Evolutionary conservation across 1,284 basidiomycete species (phyloP).

Genomic region (Ustilago esculenta): DNA sequence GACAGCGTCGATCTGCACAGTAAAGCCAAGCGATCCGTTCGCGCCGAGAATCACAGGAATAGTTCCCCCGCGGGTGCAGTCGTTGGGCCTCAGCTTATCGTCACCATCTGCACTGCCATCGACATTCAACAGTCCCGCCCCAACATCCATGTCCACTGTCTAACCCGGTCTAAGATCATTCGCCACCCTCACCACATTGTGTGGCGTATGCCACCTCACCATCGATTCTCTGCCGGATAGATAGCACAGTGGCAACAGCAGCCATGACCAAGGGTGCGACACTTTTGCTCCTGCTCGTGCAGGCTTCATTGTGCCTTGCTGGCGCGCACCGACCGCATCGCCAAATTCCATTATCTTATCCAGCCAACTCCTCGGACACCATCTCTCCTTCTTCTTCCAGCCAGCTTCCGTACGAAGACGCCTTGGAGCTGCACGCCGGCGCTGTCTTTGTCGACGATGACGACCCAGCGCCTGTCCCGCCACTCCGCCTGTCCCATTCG

Average conservation of each 20-base stretch:
- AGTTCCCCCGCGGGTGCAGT: too few relatives aligned
- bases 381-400: slow-evolving; percentile 1
- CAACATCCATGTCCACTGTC: too few relatives aligned
- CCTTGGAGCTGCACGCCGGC: slow-evolving; percentile 1
- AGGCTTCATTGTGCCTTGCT: slow-evolving; percentile 9
- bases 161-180: too few relatives aligned
- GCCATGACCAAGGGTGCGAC: slow-evolving; percentile 6
- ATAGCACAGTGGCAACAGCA: background rate
- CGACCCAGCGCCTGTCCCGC: slow-evolving; percentile 27
- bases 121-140: too few relatives aligned
- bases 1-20: too few relatives aligned
- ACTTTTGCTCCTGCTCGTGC: slow-evolving; percentile 5
- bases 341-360: slow-evolving; percentile 33
- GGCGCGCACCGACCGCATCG: slow-evolving; percentile 24
- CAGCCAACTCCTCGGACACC: background rate
- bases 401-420: background rate
- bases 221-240: too few relatives aligned
- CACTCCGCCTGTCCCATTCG: slow-evolving; percentile 47
- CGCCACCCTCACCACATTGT: too few relatives aligned
- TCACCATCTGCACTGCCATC: too few relatives aligned
- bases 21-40: too few relatives aligned
- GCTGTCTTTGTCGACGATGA: slow-evolving; percentile 33
- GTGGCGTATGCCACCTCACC: too few relatives aligned
- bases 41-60: too few relatives aligned
- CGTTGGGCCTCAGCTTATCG: too few relatives aligned